Evolutionary conservation across 2,329 filamentous ascomycete species (phyloP).

Genomic region (Pyrenophora tritici-repentis): DNA sequence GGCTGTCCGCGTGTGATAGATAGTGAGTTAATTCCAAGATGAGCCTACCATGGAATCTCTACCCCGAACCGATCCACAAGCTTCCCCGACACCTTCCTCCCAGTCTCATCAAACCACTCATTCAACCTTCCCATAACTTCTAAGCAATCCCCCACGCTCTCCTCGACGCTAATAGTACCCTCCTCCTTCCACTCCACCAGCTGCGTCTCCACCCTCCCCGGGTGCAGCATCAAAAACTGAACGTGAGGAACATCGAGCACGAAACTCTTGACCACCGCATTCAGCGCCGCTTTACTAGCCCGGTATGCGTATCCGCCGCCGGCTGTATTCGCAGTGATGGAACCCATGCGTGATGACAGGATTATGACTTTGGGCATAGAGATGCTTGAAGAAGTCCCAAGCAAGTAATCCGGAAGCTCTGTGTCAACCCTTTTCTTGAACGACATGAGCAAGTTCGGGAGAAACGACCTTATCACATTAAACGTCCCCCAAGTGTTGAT

Average conservation of each 20-base stretch:
- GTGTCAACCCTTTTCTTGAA: background rate
- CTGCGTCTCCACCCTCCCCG: conserved; percentile 53
- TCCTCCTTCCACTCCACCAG: conserved; percentile 53
- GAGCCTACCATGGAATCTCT: conserved; percentile 51
- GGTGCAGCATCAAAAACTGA: conserved; percentile 51
- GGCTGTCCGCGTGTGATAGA: too few species aligned
- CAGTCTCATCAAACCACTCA: conserved; percentile 11
- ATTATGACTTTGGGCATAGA: conserved; percentile 48
- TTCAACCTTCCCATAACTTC: conserved; percentile 42
- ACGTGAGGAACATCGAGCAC: conserved; percentile 52
- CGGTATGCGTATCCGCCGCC: conserved; percentile 55
- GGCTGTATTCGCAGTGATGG: conserved; percentile 46
- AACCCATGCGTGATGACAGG: conserved; percentile 54
- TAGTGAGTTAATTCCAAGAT: too few species aligned
- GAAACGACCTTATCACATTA: conserved; percentile 44
- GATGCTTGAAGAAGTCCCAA: conserved; percentile 16
- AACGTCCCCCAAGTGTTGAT: conserved; percentile 53
- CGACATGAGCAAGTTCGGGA: conserved; percentile 41
- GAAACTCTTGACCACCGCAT: conserved; percentile 53
- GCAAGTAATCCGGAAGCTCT: too few species aligned
- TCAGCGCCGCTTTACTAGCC: conserved; percentile 54
- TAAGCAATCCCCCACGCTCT: conserved; percentile 50
- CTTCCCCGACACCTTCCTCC: conserved; percentile 40
- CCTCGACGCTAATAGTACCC: conserved; percentile 50
- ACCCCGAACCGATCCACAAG: conserved; percentile 54